Evolutionary conservation across 2,329 filamentous ascomycete species (phyloP).

Genomic region (Cytospora schulzeri): DNA sequence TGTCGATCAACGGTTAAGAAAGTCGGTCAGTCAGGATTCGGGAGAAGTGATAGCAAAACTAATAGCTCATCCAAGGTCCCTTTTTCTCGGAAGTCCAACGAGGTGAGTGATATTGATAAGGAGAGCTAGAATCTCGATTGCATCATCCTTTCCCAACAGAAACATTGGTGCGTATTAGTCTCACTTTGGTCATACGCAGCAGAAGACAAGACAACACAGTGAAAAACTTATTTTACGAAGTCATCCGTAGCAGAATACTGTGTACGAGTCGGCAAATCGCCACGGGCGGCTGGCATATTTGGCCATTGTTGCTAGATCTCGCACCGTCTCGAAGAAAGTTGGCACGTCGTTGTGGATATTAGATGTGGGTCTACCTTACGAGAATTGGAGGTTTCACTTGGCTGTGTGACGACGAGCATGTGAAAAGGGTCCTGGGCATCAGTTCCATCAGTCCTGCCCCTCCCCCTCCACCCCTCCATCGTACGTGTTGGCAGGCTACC

Average conservation of each 20-base stretch:
- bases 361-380: conserved; percentile 11
- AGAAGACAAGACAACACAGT: conserved; percentile 8
- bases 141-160: conserved; percentile 23
- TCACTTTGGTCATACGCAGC: not conserved
- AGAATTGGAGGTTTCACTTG: conserved; percentile 19
- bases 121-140: conserved; percentile 16
- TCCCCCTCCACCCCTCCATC: not conserved
- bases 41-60: conserved; percentile 10
- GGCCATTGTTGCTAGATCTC: conserved; percentile 12
- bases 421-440: conserved; percentile 15
- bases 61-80: not conserved
- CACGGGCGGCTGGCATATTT: conserved; percentile 21
- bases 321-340: conserved; percentile 19
- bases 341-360: conserved; percentile 18
- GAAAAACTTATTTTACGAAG: conserved; percentile 8
- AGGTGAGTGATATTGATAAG: conserved; percentile 21
- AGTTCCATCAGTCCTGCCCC: not conserved
- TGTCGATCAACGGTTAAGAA: conserved; percentile 28
- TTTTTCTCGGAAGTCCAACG: conserved; percentile 16
- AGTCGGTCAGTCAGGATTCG: conserved; percentile 21
- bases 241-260: not conserved
- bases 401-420: conserved; percentile 21
- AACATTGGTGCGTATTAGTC: not conserved
- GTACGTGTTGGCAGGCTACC: not conserved
- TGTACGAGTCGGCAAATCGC: conserved; percentile 18